Evolutionary conservation across 1,139 yeast species (phyloP), one percentile per base, ranked within the genome.

Genomic region (Sugiyamaella pinicola): DNA sequence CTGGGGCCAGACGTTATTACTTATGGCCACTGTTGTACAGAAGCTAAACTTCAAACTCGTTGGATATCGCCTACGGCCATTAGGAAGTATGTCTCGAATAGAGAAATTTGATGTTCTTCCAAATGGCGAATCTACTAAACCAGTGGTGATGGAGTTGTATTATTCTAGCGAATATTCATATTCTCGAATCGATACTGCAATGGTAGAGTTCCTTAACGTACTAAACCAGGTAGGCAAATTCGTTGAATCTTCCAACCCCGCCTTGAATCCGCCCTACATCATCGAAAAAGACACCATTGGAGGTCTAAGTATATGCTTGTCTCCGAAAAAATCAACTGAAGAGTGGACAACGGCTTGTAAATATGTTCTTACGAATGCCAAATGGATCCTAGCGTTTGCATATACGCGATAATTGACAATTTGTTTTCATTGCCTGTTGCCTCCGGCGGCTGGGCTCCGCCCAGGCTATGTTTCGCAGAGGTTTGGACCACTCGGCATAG

Each of bases 291-390:
- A 87, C 59, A 77, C 79, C 51, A 85, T 93, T 47, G 96, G 96
- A 1, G 91, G 88, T 0, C 80, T 82, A 55, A 82, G 89, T 54
- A 85, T 93, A 13, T 74, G 85, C 51, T 79, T 89, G 1, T 74
- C 76, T 52, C 71, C 78, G 1, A 79, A 84, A 0, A 34, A 12
- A 9, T 15, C 35, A 2, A 85, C 85, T 64, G 81, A 83, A 42
- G 89, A 86, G 57, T 93, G 99, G 99, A 89, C 97, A 0, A 81
- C 83, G 33, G 91, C 96, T 1, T 91, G 96, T 70, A 85, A 87
- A 64, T 85, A 83, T 63, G 74, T 91, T 15, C 72, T 93, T 48
- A 87, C 95, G 1, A 82, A 91, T 53, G 64, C 73, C 21, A 71
- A 73, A 54, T 73, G 75, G 75, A 67, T 72, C 10, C 59, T 73